These are phyloP conservation scores for Pichia sorboxylosa DNA, from an alignment of 1,139 yeast species.

Conservation along the genomic window DNA sequence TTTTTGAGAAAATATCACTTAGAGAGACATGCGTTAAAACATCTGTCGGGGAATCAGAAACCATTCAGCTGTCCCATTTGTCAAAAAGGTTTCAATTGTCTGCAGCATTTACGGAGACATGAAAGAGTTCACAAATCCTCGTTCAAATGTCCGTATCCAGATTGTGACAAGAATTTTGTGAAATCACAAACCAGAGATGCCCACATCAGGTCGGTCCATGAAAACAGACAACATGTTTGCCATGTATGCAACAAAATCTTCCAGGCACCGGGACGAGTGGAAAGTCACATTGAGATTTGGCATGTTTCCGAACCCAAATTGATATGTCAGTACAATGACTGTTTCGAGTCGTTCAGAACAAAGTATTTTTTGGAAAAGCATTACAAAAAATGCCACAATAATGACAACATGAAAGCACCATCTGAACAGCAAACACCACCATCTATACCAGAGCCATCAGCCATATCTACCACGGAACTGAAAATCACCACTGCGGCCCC, in stretches of 20 bases:
- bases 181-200: constrained; percentile 71
- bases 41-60: constrained; percentile 41
- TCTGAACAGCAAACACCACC: too few species aligned
- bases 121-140: constrained; percentile 61
- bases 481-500: constrained; percentile 6
- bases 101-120: constrained; percentile 77
- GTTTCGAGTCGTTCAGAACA: constrained; percentile 50
- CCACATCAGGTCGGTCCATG: constrained; percentile 58
- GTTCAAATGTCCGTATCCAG: constrained; percentile 47
- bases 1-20: constrained; percentile 74
- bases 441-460: too few species aligned
- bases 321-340: constrained; percentile 52
- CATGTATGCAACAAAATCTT: constrained; percentile 48
- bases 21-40: constrained; percentile 60
- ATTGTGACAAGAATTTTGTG: constrained; percentile 57
- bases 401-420: too few species aligned
- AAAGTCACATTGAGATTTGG: constrained; percentile 48
- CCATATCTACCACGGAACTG: too few species aligned
- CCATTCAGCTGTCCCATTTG: constrained; percentile 72
- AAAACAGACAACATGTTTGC: constrained; percentile 38
- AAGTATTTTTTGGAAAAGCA: constrained; percentile 75
- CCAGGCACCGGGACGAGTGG: constrained; percentile 47
- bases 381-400: constrained; percentile 57
- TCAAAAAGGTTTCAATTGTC: constrained; percentile 71
- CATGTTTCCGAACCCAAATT: constrained; percentile 48